Evolutionary conservation across 2,329 filamentous ascomycete genomes (phyloP), one percentile per base, ranked within the genome.

Genomic region (Aquanectria penicillioides): DNA sequence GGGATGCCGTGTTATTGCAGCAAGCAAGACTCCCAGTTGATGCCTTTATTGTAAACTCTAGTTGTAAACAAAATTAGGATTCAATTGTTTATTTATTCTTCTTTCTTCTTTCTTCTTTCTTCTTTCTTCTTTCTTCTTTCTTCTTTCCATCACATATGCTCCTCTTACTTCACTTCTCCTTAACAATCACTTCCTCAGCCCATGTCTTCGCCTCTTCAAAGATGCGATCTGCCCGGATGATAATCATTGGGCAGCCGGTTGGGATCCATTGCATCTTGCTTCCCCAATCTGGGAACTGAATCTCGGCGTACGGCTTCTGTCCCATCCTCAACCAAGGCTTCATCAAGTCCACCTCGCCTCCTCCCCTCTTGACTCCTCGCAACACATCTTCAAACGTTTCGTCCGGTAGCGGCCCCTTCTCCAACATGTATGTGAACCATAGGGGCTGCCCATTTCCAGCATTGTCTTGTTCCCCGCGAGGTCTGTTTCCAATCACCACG

Each of bases 191-290:
- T 17, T 23, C 20, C 10, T 23, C 18, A 8, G n/a, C 9, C 17
- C 10, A 17, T 29, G 23, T 36, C 37, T 25, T 43, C 23, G 31
- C 46, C 28, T 33, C 40, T 29, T 33, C 38, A 20, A 57, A 46
- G 15, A 57, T 50, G 38, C 26, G 28, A 6, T 57, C 54, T 6
- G 38, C 31, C 31, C 54, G 46, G 10, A 57, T 20, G 11, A 57
- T 41, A 17, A 57, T 50, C 31, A 57, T 37, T 3, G 54, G 54
- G 11, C 54, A 57, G 13, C 38, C 54, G 10, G 48, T n/a, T 9
- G 38, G 54, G 26, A 57, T 38, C 54, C 54, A 57, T 13, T 51
- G 54, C 46, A 57, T 46, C 12, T 46, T 50, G 4, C 23, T 10
- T 9, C 23, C 33, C 54, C 46, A 57, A 15, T 37, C 18, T 6